phyloP scores from a whole-genome alignment of 352 stramenopile species.

The Phytophthora cactorum region DNA sequence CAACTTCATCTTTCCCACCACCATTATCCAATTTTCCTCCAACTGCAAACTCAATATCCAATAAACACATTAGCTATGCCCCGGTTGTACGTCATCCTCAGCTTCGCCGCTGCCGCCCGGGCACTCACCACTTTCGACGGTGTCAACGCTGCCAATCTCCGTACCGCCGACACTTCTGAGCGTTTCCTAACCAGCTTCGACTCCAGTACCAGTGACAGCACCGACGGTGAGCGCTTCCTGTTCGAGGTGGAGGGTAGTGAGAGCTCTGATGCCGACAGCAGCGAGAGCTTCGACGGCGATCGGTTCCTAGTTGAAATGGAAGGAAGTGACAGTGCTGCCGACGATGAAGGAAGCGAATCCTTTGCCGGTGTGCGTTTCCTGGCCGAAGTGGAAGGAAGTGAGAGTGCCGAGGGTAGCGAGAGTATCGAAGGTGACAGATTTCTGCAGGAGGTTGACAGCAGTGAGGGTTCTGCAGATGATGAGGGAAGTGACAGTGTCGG shows the following conservation, averaged over 20 bases:
- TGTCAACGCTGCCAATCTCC: constrained; percentile 20
- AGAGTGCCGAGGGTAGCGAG: constrained; percentile 4
- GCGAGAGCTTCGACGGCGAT: constrained; percentile 16
- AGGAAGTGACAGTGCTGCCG: constrained; percentile 5
- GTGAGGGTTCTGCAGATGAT: not conserved
- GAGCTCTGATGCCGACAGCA: not conserved
- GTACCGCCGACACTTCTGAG: not conserved
- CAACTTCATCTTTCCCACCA: too few relatives aligned
- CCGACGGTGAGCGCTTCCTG: constrained; percentile 23
- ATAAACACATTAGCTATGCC: constrained; percentile 5
- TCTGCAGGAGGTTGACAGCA: not conserved
- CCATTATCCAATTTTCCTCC: too few relatives aligned
- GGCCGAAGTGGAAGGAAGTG: constrained; percentile 9
- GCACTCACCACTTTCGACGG: constrained; percentile 16
- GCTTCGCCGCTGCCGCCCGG: constrained; percentile 16
- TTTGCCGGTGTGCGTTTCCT: constrained; percentile 12
- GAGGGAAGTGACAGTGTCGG: constrained; percentile 3
- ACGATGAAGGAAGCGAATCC: constrained; percentile 1
- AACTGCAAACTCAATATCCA: too few relatives aligned
- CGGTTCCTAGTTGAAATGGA: constrained; percentile 16
- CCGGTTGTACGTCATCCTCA: constrained; percentile 35
- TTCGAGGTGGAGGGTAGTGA: constrained; percentile 25
- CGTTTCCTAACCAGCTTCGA: constrained; percentile 8
- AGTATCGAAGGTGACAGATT: not conserved
- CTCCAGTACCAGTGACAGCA: constrained; percentile 16